Evolutionary conservation across 352 stramenopile species (phyloP), one percentile per base, ranked within the genome.

Genomic region (Peronospora farinosa): DNA sequence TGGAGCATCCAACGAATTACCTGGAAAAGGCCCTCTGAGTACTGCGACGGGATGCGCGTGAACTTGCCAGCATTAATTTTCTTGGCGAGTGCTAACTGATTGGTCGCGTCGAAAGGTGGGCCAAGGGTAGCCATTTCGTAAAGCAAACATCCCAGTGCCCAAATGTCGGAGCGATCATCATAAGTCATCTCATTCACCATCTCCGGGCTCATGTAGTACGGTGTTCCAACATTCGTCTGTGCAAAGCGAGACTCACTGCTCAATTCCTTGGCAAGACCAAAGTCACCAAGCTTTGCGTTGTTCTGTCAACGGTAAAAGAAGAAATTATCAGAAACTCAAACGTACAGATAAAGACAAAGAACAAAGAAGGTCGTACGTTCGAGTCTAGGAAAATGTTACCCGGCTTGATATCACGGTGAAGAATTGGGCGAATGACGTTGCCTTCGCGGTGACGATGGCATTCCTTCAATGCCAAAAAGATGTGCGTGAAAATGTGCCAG

Each of bases 41-140:
- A 97, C 51, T 88, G 72, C 27, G 76, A 73, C 8, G 90, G 88
- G 53, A 97, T 96, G 23, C 86, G 82, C 21, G 74, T 75, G 54
- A 97, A 96, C 57, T 92, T 92, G 60, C 88, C 86, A 21, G 84
- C 81, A 48, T 95, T 96, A 66, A 97, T 97, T 53, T 96, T 97
- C 63, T 96, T 94, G 27, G 89, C 88, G 13, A 97, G 64, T 47
- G 88, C 84, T 19, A 97, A 63, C 53, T 96, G 88, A 61, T 96
- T 96, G 4, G 82, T 89, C 8, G 88, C 90, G 37, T 97, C 86
- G 54, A 97, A 97, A 31, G 90, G 90, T 21, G 89, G 90, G 7
- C 73, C 74, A 5, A 96, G 72, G 2, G 84, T 88, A 11, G 82
- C 82, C 79, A 96, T 92, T 54, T 96, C 87, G 71, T 96, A 96